A percentile compares a stretch with the other conserved stretches of the same genome.
phyloP scores from a whole-genome alignment of 169 alveolate species.

The Theileria luwenshuni region DNA sequence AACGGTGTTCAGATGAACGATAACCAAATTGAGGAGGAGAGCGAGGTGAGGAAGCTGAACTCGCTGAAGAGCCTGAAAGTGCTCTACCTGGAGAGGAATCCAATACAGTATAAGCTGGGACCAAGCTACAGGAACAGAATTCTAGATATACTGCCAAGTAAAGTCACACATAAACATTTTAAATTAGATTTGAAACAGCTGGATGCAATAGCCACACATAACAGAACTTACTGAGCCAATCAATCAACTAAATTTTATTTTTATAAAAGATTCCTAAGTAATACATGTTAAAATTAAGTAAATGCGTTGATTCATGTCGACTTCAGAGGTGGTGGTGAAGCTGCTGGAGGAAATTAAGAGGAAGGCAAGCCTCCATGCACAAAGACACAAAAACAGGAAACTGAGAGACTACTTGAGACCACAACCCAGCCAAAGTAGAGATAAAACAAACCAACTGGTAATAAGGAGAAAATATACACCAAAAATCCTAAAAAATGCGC shows the following conservation, averaged over 20 bases:
- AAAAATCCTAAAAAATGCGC: not conserved
- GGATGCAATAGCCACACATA: slow-evolving; percentile 48
- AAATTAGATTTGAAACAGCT: slow-evolving; percentile 43
- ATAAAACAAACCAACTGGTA: slow-evolving; percentile 1
- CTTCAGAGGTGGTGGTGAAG: slow-evolving; percentile 19
- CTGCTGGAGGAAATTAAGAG: slow-evolving; percentile 17
- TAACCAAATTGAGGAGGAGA: slow-evolving; percentile 65
- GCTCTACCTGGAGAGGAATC: slow-evolving; percentile 80
- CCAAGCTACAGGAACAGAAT: slow-evolving; percentile 76
- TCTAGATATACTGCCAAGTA: slow-evolving; percentile 74
- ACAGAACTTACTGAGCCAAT: slow-evolving; percentile 23
- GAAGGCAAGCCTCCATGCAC: slow-evolving; percentile 4
- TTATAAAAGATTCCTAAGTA: not conserved
- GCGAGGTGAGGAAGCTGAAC: slow-evolving; percentile 62
- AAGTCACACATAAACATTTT: slow-evolving; percentile 14
- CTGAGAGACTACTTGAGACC: slow-evolving; percentile 1
- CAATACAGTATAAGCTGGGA: slow-evolving; percentile 77
- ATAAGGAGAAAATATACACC: slow-evolving; percentile 21
- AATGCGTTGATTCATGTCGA: slow-evolving; percentile 6
- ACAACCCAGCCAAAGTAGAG: not conserved
- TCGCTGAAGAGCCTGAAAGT: slow-evolving; percentile 70
- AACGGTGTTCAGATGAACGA: slow-evolving; percentile 67
- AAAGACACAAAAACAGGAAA: slow-evolving; percentile 1
- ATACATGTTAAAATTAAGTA: not conserved
- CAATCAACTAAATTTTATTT: too few relatives aligned